These are phyloP conservation scores for Boletus coccyginus DNA, from an alignment of 768 basidiomycete species.

Conservation along the genomic window DNA sequence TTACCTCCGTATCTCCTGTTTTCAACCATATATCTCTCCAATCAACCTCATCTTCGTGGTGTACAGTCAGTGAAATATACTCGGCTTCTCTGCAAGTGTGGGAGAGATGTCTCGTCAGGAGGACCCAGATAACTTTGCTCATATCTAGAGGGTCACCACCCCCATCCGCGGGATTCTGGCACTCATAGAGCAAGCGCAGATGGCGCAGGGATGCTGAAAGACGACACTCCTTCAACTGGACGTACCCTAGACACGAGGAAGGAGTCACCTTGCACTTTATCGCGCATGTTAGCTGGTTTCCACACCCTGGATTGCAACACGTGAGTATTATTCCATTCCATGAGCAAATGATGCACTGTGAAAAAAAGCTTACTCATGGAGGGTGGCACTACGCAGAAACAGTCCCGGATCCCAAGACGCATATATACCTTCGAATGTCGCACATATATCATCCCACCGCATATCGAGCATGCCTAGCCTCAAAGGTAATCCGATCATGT, in stretches of 20 bases:
- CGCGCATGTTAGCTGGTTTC: constrained; percentile 45
- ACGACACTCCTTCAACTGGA: not conserved
- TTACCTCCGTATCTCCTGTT: constrained; percentile 33
- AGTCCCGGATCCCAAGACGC: constrained; percentile 81
- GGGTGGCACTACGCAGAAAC: constrained; percentile 46
- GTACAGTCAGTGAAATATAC: constrained; percentile 58
- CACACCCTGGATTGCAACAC: constrained; percentile 22
- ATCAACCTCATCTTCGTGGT: constrained; percentile 43
- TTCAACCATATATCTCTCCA: constrained; percentile 24
- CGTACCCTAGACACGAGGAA: constrained; percentile 13
- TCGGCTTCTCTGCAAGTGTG: constrained; percentile 59
- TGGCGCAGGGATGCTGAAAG: constrained; percentile 39
- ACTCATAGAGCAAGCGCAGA: constrained; percentile 40
- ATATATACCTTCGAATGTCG: constrained; percentile 76
- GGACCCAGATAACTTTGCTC: constrained; percentile 67
- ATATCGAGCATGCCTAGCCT: constrained; percentile 50
- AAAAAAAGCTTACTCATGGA: constrained; percentile 62
- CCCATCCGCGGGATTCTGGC: not conserved
- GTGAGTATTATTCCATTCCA: not conserved
- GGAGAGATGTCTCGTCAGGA: constrained; percentile 73
- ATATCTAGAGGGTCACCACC: constrained; percentile 1
- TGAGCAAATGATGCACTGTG: not conserved
- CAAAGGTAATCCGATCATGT: not conserved
- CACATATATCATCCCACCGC: constrained; percentile 74
- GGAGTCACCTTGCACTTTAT: constrained; percentile 32